phyloP scores from a whole-genome alignment of 169 alveolate genomes.

The Neospora caninum region DNA sequence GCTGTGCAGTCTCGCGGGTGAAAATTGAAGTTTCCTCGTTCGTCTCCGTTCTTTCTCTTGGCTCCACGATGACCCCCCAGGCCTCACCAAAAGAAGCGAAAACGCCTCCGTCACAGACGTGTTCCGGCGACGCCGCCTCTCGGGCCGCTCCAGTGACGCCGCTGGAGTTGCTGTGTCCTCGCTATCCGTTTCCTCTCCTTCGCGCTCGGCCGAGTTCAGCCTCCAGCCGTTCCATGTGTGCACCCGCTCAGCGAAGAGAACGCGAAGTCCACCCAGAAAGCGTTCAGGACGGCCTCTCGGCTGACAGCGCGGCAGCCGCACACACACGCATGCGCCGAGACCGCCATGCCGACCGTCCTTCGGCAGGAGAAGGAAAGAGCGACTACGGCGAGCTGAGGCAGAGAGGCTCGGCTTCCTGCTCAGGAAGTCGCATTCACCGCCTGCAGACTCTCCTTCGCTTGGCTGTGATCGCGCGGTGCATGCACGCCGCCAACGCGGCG shows the following conservation, averaged over 20 bases:
- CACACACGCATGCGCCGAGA: not conserved
- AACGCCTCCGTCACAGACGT: too few relatives aligned
- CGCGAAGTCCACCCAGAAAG: not conserved
- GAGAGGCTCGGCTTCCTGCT: not conserved
- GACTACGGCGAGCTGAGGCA: not conserved
- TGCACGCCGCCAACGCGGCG: not conserved
- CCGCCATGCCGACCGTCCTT: too few relatives aligned
- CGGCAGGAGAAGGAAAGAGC: not conserved
- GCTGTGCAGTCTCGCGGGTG: too few relatives aligned
- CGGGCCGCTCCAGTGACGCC: not conserved
- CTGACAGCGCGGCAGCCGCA: not conserved
- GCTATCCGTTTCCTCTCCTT: not conserved
- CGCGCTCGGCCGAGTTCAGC: not conserved
- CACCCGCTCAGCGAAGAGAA: not conserved
- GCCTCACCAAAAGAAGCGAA: too few relatives aligned
- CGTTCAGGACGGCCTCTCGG: not conserved
- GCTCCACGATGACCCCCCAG: too few relatives aligned
- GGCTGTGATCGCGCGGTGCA: not conserved
- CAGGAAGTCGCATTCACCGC: not conserved
- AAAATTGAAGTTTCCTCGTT: too few relatives aligned
- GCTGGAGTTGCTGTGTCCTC: not conserved
- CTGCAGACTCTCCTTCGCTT: not conserved
- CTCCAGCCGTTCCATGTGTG: not conserved
- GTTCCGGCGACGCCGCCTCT: too few relatives aligned
- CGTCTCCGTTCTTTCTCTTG: too few relatives aligned